Base-by-base conservation (phyloP, 2,329 filamentous ascomycete species). In the Alternaria ventricosa region DNA sequence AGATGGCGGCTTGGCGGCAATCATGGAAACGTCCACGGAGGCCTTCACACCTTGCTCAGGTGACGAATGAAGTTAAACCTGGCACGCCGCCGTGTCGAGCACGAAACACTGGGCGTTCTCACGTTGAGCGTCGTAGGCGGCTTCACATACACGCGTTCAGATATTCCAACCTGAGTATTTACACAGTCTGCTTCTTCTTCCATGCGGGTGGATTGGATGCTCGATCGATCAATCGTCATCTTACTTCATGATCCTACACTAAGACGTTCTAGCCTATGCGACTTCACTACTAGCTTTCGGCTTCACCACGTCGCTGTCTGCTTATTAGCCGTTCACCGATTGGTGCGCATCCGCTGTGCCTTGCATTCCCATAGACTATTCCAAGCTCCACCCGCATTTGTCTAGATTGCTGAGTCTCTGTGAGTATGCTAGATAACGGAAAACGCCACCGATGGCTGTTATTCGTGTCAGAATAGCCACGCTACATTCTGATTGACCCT, bases 1-100 rank as follows among this genome's bases (percentile, higher is more conserved):
- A 23, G 55, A 27, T 57, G 30, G 55, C 30, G 55, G 28, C 55
- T 57, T 36, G 55, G 55, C 55, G 33, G 25, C 22, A 44, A 44
- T 18, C 53, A 55, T 44, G 13, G 28, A 18, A 44, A 44, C 33
- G 49, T 36, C 30, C 51, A 27, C n/a, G 12, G 15, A 27, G 13
- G 18, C 53, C n/a, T 28, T 55, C 36, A 44, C 53, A 22, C 28
- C 36, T 20, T 55, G 23, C 33, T 23, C 12, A 15, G 25, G 53
- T 55, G 53, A 44, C 33, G 36, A 36, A 46, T 50, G 36, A 28
- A 23, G 12, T 50, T 30, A 7, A 41, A 53, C 20, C 45, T 50
- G 30, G 18, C 22, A 22, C 53, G 53, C 33, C 30, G 33, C 41
- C 22, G n/a, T 33, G 41, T 44, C 15, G 20, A 53, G 49, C 28